Conservation (phyloP, 345 rosid species). For the Chamaenerion angustifolium region DNA sequence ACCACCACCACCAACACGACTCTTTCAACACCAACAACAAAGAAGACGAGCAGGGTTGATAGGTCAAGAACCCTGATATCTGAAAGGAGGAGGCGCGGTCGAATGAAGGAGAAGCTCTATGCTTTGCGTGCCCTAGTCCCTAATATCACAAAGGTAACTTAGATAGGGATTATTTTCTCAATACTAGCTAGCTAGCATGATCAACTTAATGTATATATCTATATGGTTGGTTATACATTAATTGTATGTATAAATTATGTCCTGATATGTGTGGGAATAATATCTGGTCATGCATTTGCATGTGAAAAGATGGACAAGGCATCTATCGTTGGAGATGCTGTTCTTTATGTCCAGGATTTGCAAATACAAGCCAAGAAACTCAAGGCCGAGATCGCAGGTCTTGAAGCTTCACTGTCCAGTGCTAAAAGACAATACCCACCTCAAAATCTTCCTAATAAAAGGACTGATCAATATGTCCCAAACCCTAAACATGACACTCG, state of each 20-base stretch:
- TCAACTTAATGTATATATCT: too few species aligned
- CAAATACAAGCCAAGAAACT: slow-evolving; percentile 58
- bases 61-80: slow-evolving; percentile 64
- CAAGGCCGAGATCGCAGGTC: slow-evolving; percentile 47
- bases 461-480: too few species aligned
- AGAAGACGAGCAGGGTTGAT: slow-evolving; percentile 25
- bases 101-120: slow-evolving; percentile 87
- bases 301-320: slow-evolving; percentile 99
- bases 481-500: slow-evolving; percentile 5
- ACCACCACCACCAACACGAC: slow-evolving; percentile 1
- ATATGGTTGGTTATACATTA: too few species aligned
- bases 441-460: too few species aligned
- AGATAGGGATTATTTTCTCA: too few species aligned
- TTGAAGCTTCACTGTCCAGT: slow-evolving; percentile 40
- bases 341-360: slow-evolving; percentile 53
- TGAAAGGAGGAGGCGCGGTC: slow-evolving; percentile 53
- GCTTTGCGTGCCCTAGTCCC: slow-evolving; percentile 81
- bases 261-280: too few species aligned
- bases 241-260: too few species aligned
- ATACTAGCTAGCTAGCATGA: too few species aligned
- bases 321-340: slow-evolving; percentile 81
- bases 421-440: slow-evolving; percentile 7
- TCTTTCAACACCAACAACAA: slow-evolving; percentile 11
- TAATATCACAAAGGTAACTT: slow-evolving; percentile 67
- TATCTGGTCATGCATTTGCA: too few species aligned